Conservation (phyloP, 768 basidiomycete species). For the Auricularia cornea region DNA sequence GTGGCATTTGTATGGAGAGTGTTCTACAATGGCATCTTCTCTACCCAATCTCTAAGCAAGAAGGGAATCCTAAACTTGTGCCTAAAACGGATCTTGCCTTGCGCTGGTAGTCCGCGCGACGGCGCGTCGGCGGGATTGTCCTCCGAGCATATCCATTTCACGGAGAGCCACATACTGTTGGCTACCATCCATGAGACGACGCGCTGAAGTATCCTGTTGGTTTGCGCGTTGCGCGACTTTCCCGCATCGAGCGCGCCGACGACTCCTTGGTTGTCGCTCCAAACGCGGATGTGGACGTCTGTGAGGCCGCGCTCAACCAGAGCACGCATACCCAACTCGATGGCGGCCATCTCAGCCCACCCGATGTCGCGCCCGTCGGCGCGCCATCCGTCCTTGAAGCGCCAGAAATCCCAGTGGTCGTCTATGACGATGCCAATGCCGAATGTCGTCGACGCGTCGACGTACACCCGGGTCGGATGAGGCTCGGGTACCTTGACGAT, state of each 20-base stretch:
- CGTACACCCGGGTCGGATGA: conserved; percentile 24
- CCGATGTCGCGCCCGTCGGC: conserved; percentile 25
- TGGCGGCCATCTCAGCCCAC: conserved; percentile 39
- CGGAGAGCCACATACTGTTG: conserved; percentile 16
- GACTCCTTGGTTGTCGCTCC: conserved; percentile 36
- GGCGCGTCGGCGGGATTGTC: conserved; percentile 29
- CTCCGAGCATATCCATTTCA: conserved; percentile 23
- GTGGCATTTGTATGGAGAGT: too few species aligned
- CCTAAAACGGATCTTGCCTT: background rate
- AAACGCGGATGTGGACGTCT: conserved; percentile 21
- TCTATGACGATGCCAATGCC: conserved; percentile 35
- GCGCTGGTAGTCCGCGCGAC: conserved; percentile 15
- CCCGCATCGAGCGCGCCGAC: conserved; percentile 25
- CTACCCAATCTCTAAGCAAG: background rate
- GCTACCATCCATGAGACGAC: conserved; percentile 18
- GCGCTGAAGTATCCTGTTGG: conserved; percentile 23
- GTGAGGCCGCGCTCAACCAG: conserved; percentile 18
- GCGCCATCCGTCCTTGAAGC: conserved; percentile 24
- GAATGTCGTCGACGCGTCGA: conserved; percentile 32
- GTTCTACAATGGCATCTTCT: too few species aligned
- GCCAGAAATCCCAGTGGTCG: conserved; percentile 33
- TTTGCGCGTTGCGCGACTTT: too few species aligned
- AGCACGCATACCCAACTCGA: conserved; percentile 32
- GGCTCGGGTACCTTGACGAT: conserved; percentile 9
- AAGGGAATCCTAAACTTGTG: background rate